Evolutionary conservation across 2,329 filamentous ascomycete genomes (phyloP).

Genomic region (Fusarium incarnatum): DNA sequence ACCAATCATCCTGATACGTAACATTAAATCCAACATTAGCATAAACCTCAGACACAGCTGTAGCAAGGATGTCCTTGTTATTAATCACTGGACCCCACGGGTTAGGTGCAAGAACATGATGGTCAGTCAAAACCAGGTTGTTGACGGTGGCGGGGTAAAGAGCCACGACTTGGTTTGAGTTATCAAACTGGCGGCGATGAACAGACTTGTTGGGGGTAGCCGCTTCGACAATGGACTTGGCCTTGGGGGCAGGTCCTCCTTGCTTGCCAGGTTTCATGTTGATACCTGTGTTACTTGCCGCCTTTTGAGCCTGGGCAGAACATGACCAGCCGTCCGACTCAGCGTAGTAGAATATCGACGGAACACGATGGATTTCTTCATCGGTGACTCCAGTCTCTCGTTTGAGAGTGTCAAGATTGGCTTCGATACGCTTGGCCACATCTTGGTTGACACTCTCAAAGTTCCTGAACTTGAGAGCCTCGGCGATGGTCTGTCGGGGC

Average conservation of each 20-base stretch:
- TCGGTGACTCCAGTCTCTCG: constrained; percentile 42
- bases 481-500: constrained; percentile 27
- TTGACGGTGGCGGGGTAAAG: constrained; percentile 40
- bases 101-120: constrained; percentile 33
- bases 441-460: constrained; percentile 27
- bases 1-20: constrained; percentile 46
- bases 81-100: constrained; percentile 47
- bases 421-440: constrained; percentile 32
- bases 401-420: constrained; percentile 41
- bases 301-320: neutral
- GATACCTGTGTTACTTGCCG: neutral
- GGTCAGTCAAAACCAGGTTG: constrained; percentile 35
- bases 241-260: constrained; percentile 9
- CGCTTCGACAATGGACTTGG: constrained; percentile 30
- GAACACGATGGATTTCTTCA: constrained; percentile 41
- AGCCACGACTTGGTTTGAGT: neutral
- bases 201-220: neutral
- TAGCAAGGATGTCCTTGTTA: constrained; percentile 42
- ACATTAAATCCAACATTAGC: constrained; percentile 36
- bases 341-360: constrained; percentile 30
- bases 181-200: neutral
- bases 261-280: neutral
- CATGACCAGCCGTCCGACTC: neutral
- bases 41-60: constrained; percentile 40
- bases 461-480: constrained; percentile 21